Percentiles rank a stretch among this genome's conserved stretches.
Evolutionary conservation across 129 eudicot genomes (phyloP).

Genomic region (Flaveria sonorensis): DNA sequence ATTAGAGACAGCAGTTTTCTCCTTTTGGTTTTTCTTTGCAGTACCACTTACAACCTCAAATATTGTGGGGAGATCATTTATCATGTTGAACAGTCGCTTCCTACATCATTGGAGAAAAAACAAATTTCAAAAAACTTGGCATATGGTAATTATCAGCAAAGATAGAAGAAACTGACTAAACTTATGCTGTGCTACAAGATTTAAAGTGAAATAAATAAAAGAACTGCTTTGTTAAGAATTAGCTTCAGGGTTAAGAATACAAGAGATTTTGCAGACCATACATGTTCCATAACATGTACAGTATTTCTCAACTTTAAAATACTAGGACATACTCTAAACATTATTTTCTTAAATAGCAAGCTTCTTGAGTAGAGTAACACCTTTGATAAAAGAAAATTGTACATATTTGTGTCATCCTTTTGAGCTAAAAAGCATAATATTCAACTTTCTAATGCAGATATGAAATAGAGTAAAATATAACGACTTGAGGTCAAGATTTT

Average conservation of each 20-base stretch:
- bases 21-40: constrained; percentile 18
- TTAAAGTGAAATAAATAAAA: not conserved
- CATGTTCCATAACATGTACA: not conserved
- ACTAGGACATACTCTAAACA: not conserved
- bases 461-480: not conserved
- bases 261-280: not conserved
- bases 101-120: not conserved
- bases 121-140: not conserved
- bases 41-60: constrained; percentile 13
- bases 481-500: not conserved
- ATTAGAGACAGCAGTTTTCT: not conserved
- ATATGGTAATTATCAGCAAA: not conserved
- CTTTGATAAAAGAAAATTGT: not conserved
- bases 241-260: not conserved
- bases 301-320: not conserved
- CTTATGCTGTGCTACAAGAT: not conserved
- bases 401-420: not conserved
- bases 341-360: not conserved
- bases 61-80: constrained; percentile 8
- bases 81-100: constrained; percentile 5
- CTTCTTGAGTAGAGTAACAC: not conserved
- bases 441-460: not conserved
- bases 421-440: not conserved
- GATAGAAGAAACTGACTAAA: not conserved
- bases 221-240: not conserved